Evolutionary conservation across 176 grass and related monocot species (phyloP), one percentile per base, ranked within the genome.

Genomic region (Guadua angustifolia): DNA sequence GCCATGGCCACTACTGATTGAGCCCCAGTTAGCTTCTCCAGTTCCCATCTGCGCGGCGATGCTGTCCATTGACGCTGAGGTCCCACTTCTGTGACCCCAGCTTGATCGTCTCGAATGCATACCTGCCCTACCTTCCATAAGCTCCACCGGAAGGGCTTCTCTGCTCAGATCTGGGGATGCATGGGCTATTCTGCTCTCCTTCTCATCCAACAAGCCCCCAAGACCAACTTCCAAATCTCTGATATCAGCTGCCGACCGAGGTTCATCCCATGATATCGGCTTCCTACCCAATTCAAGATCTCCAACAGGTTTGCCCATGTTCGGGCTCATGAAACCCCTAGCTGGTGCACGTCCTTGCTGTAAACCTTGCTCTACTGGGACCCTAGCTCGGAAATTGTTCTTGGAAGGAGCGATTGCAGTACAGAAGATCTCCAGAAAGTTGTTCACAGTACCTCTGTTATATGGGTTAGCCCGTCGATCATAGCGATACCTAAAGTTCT

Each of bases 401-500:
- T 91, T 97, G n/a, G 95, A 94, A 86, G 86, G 75, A 77, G 95
- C 87, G 29, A 98, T 87, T 44, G 84, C 74, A 5, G 90, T 91
- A 84, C 86, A 98, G 68, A 98, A 98, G 45, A 91, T 88, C 71
- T 94, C 92, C 61, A 83, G 69, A 59, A 98, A 94, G 81, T 97
- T 97, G 55, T 73, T 74, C 65, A 97, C 70, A 0, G 86, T 69
- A 67, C 95, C 95, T 85, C 49, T 82, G 72, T 93, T 91, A 72
- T 97, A 93, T 24, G 95, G 95, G 80, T 97, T 97, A 51, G 68
- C 90, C 58, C 95, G 82, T 25, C 66, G 83, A 68, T 98, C 95
- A 16, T 98, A 98, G 42, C 89, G 88, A 74, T 98, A 93, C 85
- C 95, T 92, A 24, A 98, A 98, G 75, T 98, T 98, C 79, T 98